Base-by-base conservation (phyloP, 164 flowering plant species). In the Berberis vulgaris region DNA sequence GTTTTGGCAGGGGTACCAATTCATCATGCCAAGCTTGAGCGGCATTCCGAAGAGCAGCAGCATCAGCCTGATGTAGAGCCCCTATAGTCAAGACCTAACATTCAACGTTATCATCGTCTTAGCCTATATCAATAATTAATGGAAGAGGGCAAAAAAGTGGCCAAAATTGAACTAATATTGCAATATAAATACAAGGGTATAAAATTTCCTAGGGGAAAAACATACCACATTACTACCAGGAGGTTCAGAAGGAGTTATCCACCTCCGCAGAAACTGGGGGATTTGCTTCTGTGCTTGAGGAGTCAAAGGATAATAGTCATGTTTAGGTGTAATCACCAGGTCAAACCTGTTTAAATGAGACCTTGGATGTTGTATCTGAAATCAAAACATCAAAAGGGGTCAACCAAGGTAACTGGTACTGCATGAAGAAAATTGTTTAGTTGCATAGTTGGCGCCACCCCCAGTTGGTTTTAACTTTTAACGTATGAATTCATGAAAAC, bases 301-400 rank as follows among this genome's bases (percentile, higher is more conserved):
- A 72, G 96, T 86, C 80, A 94, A 81, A 50, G 97, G 83, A 75
- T 89, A 94, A 65, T 84, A 94, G 74, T 94, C 99, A 73, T 94
- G 99, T 41, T 61, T 75, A 54, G 99, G 99, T 42, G 96, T 79
- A 58, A 94, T 82, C 67, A 94, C 99, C 86, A 94, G 54, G 74
- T 94, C 99, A 79, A 94, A 94, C 78, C 94, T 85, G 64, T 84
- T 79, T 70, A 94, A 70, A 13, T 73, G 83, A 38, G 77, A 68
- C 74, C 99, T 82, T 58, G 99, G 99, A 82, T 94, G 99, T 74
- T 89, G 96, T 66, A 93, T 85, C 98, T 93, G 81, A 50, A 60
- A 10, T 49, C 49, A 70, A 1, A 5, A 38, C 8, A 11, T 7
- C 12, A 60, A 45, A 45, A 50, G 50, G 26, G 54, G 54, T 52